Evolutionary conservation across 2,329 filamentous ascomycete species (phyloP), one percentile per base, ranked within the genome.

Genomic region (Diaporthe helianthi): DNA sequence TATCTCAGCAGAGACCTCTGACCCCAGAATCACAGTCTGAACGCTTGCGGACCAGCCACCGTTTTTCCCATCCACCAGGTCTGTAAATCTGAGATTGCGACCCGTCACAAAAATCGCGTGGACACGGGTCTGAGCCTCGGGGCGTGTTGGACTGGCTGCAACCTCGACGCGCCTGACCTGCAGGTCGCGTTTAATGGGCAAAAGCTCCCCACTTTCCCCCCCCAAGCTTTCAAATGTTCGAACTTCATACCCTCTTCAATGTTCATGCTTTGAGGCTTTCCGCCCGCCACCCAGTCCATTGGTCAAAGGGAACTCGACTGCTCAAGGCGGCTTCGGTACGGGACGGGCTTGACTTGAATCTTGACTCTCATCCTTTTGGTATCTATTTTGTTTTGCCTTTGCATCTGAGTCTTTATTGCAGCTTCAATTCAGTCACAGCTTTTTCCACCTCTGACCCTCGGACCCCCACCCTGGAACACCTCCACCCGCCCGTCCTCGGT

Each of bases 171-270:
- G 60, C 55, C 31, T 60, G 10, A 36, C 31, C 58, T 70, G 63
- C 63, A 68, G 49, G 55, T 68, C 69, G 69, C 69, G 69, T 70
- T 69, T 64, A 70, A 70, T 68, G 55, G 69, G 54, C 47, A 60
- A 17, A 54, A 55, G 47, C 36, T 54, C 64, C 49, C 64, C 49
- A 54, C 58, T 49, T 63, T 63, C 49, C 29, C 58, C n/a, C 44
- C 44, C 44, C 41, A 49, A 49, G 41, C 44, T 63, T 49, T 49
- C n/a, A n/a, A n/a, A n/a, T n/a, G n/a, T n/a, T n/a, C n/a, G n/a
- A n/a, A n/a, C n/a, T n/a, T n/a, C 41, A 24, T 33, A 31, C 58
- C 29, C 44, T 47, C 22, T 17, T 47, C n/a, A n/a, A n/a, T n/a
- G n/a, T n/a, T n/a, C 58, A 36, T 54, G 33, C 17, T 41, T 66